Conservation (phyloP, 768 basidiomycete genomes). For the Termitomyces sp. region DNA sequence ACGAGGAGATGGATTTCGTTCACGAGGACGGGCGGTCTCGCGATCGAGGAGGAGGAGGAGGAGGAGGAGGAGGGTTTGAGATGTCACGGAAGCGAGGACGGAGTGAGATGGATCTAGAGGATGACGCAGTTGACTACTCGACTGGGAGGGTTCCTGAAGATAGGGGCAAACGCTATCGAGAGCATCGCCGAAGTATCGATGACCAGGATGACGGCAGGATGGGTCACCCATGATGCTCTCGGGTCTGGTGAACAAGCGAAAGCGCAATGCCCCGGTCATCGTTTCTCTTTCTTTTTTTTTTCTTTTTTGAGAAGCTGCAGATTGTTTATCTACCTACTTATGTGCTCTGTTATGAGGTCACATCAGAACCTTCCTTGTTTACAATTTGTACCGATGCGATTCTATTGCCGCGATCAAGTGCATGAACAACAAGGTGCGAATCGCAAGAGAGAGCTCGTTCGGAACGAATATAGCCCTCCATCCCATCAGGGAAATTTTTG, state of each 20-base stretch:
- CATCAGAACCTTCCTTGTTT: conserved; percentile 4
- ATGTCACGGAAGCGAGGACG: conserved; percentile 48
- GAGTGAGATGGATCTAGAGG: conserved; percentile 61
- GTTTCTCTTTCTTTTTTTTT: conserved; percentile 10
- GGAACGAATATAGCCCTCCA: no score
- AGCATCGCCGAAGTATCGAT: conserved; percentile 33
- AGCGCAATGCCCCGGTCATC: conserved; percentile 8
- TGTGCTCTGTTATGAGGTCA: conserved; percentile 14
- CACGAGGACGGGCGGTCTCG: conserved; percentile 49
- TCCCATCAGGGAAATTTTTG: background rate
- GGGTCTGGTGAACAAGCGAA: conserved; percentile 3
- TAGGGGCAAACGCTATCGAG: conserved; percentile 56
- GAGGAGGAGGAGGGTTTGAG: conserved; percentile 11
- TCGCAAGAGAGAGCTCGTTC: no score
- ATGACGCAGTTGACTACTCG: conserved; percentile 38
- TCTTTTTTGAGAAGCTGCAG: background rate
- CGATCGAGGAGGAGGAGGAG: conserved; percentile 28
- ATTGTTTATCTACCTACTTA: conserved; percentile 16
- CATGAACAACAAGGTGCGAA: no score
- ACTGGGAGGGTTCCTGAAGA: conserved; percentile 37
- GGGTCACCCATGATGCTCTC: conserved; percentile 19
- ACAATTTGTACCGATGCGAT: background rate
- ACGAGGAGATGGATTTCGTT: conserved; percentile 45
- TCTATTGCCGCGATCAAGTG: no score
- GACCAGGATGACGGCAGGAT: conserved; percentile 33